These are phyloP conservation scores for Fusarium palustre DNA, from an alignment of 2,329 filamentous ascomycete species.

Conservation along the genomic window DNA sequence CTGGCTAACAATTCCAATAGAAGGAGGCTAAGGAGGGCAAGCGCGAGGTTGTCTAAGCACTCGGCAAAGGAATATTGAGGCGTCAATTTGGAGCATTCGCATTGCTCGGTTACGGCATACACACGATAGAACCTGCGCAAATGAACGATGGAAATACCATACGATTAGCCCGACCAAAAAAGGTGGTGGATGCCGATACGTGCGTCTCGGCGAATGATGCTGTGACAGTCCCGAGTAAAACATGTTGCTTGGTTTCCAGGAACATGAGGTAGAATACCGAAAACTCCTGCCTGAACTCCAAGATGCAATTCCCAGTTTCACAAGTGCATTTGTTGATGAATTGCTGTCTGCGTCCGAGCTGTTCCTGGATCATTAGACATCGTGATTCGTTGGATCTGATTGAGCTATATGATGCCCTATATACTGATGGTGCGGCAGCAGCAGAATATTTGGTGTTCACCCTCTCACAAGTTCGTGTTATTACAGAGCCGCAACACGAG, in stretches of 20 bases:
- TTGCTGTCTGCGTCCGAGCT: not conserved
- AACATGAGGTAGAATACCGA: constrained; percentile 30
- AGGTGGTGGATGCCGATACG: constrained; percentile 30
- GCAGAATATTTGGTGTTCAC: not conserved
- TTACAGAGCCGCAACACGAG: not conserved
- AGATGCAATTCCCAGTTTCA: constrained; percentile 1
- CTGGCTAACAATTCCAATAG: constrained; percentile 63
- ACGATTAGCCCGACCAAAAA: constrained; percentile 38
- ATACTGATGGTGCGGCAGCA: not conserved
- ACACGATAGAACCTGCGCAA: constrained; percentile 43
- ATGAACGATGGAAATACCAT: constrained; percentile 46
- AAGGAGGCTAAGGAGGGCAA: constrained; percentile 99
- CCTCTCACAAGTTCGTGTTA: not conserved
- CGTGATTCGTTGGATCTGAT: not conserved
- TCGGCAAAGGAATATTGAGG: constrained; percentile 31
- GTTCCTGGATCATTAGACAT: not conserved
- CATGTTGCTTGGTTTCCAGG: constrained; percentile 34
- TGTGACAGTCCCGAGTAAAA: constrained; percentile 40
- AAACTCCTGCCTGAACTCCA: constrained; percentile 29
- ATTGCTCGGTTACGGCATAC: constrained; percentile 40
- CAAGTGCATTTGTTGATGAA: constrained; percentile 17
- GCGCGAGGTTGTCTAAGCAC: constrained; percentile 81
- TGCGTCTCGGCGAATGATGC: constrained; percentile 24
- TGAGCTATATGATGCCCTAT: not conserved
- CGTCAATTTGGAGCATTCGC: constrained; percentile 43